Evolutionary conservation across 2,329 filamentous ascomycete genomes (phyloP), one percentile per base, ranked within the genome.

Genomic region (Pseudogymnoascus sp.): DNA sequence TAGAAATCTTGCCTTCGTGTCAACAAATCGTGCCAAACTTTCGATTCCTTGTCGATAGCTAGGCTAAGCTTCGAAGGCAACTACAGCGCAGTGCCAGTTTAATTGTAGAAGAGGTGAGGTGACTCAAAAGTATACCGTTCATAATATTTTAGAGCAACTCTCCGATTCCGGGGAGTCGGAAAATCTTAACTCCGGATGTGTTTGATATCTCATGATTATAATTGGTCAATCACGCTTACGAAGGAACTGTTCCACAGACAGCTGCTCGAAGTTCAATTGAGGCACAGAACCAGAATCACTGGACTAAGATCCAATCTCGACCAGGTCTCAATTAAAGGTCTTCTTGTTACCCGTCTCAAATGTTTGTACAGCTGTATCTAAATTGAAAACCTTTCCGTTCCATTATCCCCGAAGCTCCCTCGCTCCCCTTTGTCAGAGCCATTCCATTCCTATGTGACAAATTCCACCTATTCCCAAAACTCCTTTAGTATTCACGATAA

Each of bases 131-230:
- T 55, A 22, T 35, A 22, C 28, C 16, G 22, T 55, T 8, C 49
- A 33, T 55, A 55, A 55, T 55, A 55, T 55, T 55, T 55, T 55
- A 33, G 49, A 55, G 49, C 28, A 55, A 55, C 49, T 33, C 49
- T 55, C 49, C 49, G 49, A 55, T 55, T 55, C 49, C 49, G 49
- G 49, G 28, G 28, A 55, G 9, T 3, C 49, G 49, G 49, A 55
- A 55, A 7, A 55, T 55, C 28, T 55, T 55, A 55, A 12, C 9
- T 33, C 28, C 49, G 49, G 28, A 5, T 55, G 49, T 33, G 28
- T 55, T 55, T 33, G 49, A 55, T 55, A 55, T 55, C 49, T 35
- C 28, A 22, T 1, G 49, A 22, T 35, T 55, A 33, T 55, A 14
- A 55, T 55, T 55, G 49, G 49, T 35, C 49, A 55, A 55, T 55